Evolutionary conservation across 2,329 filamentous ascomycete genomes (phyloP).

Genomic region (Podosphaera leucotricha): DNA sequence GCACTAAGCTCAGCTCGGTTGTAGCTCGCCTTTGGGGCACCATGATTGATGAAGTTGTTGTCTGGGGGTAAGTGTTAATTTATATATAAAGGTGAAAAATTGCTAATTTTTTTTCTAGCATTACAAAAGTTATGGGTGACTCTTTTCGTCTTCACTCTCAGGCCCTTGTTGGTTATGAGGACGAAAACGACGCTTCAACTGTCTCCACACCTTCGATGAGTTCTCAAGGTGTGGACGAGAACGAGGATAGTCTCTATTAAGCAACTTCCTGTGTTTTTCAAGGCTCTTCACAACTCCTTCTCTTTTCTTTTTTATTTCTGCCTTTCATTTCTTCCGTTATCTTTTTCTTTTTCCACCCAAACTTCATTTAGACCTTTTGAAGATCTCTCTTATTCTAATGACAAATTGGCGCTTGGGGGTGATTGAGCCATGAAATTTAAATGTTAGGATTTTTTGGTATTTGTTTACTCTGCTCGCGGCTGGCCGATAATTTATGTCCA

Average conservation of each 20-base stretch:
- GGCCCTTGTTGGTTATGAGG: constrained; percentile 82
- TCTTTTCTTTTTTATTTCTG: constrained; percentile 13
- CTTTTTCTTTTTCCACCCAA: background rate
- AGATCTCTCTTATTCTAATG: background rate
- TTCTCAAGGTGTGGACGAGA: constrained; percentile 39
- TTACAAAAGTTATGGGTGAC: constrained; percentile 90
- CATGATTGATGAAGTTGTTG: constrained; percentile 95
- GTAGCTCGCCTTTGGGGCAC: constrained; percentile 91
- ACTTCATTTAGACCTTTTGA: background rate
- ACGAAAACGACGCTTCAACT: constrained; percentile 48
- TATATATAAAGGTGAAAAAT: constrained; percentile 21
- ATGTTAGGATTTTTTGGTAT: background rate
- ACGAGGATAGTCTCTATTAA: constrained; percentile 45
- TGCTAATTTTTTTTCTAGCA: constrained; percentile 23
- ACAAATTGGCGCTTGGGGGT: background rate
- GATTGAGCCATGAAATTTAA: background rate
- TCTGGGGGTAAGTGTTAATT: constrained; percentile 72
- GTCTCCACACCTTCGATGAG: constrained; percentile 49
- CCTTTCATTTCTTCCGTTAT: background rate
- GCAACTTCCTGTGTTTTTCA: constrained; percentile 6
- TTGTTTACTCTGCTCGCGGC: background rate
- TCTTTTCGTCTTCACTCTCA: constrained; percentile 94
- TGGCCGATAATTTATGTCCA: background rate
- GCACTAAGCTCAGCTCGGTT: constrained; percentile 73
- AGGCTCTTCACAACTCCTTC: constrained; percentile 23